Evolutionary conservation across 1,139 yeast genomes (phyloP), one percentile per base, ranked within the genome.

Genomic region (Meyerozyma sp.): DNA sequence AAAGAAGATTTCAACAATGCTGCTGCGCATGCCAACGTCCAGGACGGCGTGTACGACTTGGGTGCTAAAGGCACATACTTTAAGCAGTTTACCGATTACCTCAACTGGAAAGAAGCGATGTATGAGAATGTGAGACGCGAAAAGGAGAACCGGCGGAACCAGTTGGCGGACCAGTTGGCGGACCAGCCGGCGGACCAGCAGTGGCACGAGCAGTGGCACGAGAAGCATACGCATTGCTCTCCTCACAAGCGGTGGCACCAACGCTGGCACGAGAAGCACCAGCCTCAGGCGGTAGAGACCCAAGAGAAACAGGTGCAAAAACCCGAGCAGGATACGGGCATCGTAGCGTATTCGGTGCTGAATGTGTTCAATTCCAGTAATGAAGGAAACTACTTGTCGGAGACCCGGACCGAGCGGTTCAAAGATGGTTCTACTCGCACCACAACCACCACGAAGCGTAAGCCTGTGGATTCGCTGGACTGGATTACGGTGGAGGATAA

Each of bases 61-160:
- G 75, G 76, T 6, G 54, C 56, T 5, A 60, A 66, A 48, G 77
- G 78, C 1, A 46, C 55, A 1, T 73, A 56, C 45, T 89, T 88
- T 67, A 69, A 70, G 28, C 84, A 78, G 45, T 82, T 77, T 59
- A 80, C 81, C 27, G 86, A 80, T 36, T 78, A 75, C 52, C 66
- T 89, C 61, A 76, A 76, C 44, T 88, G 94, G 93, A 79, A 77
- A 54, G 62, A 71, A n/a, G 61, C 65, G 28, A 79, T 82, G 80
- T 70, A 68, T 44, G 69, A 73, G 49, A 63, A 72, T 40, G 58
- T 67, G 38, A 64, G 54, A 54, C 46, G 60, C 51, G 59, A 65
- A 54, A 55, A 58, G 56, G 46, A 51, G 48, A 44, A 49, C 48
- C 56, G 53, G 47, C 27, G 25, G 13, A 10, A 13, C 13, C 9